Base-by-base conservation (phyloP, 1,284 basidiomycete species). In the Tranzscheliella williamsii region DNA sequence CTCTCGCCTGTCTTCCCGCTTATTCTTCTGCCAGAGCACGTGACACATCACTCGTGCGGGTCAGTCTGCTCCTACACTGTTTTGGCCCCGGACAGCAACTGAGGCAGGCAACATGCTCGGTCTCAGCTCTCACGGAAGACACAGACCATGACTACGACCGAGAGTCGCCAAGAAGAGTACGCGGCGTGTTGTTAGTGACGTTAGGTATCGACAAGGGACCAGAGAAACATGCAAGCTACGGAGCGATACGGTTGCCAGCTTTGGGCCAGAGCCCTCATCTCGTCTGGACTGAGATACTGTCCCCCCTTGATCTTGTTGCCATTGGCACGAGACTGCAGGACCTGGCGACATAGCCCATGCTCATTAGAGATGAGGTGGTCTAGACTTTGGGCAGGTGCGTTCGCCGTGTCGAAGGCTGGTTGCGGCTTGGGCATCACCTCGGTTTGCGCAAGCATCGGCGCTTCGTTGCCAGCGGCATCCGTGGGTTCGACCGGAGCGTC, bases 251-350 rank as follows among this genome's bases (percentile, higher is more conserved):
- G 74, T 8, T 44, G 56, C 74, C 74, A 76, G 0, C 42, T 36
- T 21, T 45, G 48, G 1, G 73, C 66, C 1, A 76, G 65, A 17
- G 54, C 53, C 38, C 60, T 47, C 74, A 76, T 76, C 46, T 76
- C 74, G 18, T 65, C 48, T 2, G 65, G 63, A 24, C 65, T 72
- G 37, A 75, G 44, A 30, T 75, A 76, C 37, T 70, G 63, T 0
- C 69, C 63, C 15, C 67, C 70, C 31, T 72, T 72, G 39, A 69
- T 65, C 54, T 75, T 76, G 37, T 72, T 70, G 6, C 74, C 74
- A 12, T 67, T 50, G 15, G 41, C 45, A n/a, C 73, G 47, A 9
- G 53, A 42, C 32, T 58, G 47, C 5, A 76, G 57, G 22, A 56
- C 55, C 12, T 47, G 42, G 16, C 39, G 42, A 31, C 37, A 32